Evolutionary conservation across 495 filamentous ascomycete genomes (phyloP).

Genomic region (Niebla homalea): DNA sequence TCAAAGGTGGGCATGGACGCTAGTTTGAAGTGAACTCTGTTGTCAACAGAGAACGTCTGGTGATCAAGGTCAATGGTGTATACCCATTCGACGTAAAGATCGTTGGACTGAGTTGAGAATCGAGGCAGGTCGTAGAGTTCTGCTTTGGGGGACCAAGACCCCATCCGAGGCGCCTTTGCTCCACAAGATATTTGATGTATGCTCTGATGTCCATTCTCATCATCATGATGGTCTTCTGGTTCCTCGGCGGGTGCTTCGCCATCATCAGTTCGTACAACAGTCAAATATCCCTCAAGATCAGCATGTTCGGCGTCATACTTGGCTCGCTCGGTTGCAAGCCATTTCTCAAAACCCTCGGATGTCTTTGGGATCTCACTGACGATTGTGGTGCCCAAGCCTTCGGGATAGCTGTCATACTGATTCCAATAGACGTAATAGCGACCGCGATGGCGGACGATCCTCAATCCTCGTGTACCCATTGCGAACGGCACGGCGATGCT

Average conservation of each 20-base stretch:
- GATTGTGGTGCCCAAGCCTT: conserved; percentile 17
- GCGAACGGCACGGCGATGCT: neutral
- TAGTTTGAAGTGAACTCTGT: conserved; percentile 9
- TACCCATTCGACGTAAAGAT: neutral
- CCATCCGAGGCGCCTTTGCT: neutral
- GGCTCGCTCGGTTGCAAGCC: conserved; percentile 5
- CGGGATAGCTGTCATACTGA: conserved; percentile 21
- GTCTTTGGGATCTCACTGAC: conserved; percentile 18
- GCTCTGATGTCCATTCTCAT: neutral
- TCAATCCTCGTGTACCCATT: conserved; percentile 18
- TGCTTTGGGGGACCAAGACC: neutral
- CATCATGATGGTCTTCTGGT: neutral
- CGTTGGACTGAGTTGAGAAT: neutral
- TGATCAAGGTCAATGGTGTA: conserved; percentile 15
- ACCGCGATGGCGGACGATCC: conserved; percentile 19
- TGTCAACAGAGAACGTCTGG: conserved; percentile 12
- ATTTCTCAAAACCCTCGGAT: conserved; percentile 14
- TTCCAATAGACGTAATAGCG: conserved; percentile 23
- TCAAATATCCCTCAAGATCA: neutral
- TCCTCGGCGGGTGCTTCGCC: neutral
- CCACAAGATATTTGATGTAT: neutral
- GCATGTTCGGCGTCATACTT: neutral
- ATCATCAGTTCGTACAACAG: neutral
- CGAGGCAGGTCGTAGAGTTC: neutral
- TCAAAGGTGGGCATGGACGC: conserved; percentile 2